These are phyloP conservation scores for Metschnikowia arizonensis DNA, from an alignment of 805 yeast genomes.

Conservation along the genomic window DNA sequence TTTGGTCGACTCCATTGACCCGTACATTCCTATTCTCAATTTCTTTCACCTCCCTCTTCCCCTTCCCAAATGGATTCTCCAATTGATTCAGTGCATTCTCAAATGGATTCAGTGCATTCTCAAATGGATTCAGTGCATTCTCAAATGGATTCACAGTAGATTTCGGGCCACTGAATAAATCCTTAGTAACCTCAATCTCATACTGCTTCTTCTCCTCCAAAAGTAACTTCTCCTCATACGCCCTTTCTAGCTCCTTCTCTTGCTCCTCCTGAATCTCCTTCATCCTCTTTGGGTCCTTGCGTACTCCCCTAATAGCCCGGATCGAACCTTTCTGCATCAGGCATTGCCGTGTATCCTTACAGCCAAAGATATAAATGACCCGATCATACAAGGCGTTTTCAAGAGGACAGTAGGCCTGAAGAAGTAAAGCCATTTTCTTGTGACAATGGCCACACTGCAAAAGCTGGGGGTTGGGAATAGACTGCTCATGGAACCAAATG, in stretches of 20 bases:
- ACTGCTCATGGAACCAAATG: conserved; percentile 60
- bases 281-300: conserved; percentile 52
- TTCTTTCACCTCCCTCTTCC: conserved; percentile 9
- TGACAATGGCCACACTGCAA: conserved; percentile 66
- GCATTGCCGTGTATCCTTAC: conserved; percentile 55
- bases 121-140: background rate
- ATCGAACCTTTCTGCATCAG: conserved; percentile 66
- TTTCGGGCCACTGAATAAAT: conserved; percentile 27
- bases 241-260: conserved; percentile 25
- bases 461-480: conserved; percentile 51
- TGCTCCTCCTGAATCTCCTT: conserved; percentile 36
- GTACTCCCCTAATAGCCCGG: conserved; percentile 72
- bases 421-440: conserved; percentile 56
- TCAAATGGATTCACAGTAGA: conserved; percentile 37
- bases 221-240: conserved; percentile 38
- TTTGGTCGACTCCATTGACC: no score
- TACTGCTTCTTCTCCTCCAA: conserved; percentile 42
- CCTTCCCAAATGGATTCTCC: background rate
- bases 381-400: conserved; percentile 73
- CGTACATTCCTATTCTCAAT: background rate
- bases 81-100: background rate
- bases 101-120: background rate
- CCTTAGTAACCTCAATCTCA: conserved; percentile 39
- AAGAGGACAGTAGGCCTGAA: conserved; percentile 80
- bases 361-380: conserved; percentile 73